These are phyloP conservation scores for Saccharomyces hybrid DNA, from an alignment of 1,139 yeast species.

Conservation along the genomic window DNA sequence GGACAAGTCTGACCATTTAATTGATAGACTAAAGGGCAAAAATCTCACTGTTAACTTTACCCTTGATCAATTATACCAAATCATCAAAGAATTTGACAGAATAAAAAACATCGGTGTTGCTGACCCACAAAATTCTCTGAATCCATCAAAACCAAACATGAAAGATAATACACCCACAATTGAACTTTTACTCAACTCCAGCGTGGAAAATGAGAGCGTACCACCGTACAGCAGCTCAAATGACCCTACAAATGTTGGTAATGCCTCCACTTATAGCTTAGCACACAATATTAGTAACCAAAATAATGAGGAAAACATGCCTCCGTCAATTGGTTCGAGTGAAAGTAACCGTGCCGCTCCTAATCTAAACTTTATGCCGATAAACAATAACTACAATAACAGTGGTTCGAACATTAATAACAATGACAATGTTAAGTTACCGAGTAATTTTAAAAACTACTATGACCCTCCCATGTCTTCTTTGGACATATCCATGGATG, in stretches of 20 bases:
- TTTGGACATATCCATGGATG: constrained; percentile 8
- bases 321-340: background rate
- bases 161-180: background rate
- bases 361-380: background rate
- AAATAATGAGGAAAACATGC: background rate
- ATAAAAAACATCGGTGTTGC: background rate
- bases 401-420: background rate
- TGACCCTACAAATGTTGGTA: background rate
- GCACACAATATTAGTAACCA: background rate
- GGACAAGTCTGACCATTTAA: constrained; percentile 5
- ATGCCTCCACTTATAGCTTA: background rate
- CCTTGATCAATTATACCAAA: background rate
- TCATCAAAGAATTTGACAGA: background rate
- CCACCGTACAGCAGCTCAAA: background rate
- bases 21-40: constrained; percentile 5
- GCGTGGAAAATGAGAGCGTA: background rate
- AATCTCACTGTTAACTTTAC: constrained; percentile 1
- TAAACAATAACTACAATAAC: background rate
- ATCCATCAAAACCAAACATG: background rate
- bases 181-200: background rate
- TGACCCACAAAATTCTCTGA: background rate
- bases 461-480: background rate
- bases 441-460: background rate
- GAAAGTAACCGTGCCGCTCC: background rate
- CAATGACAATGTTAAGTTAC: constrained; percentile 3